phyloP scores from a whole-genome alignment of 2,329 filamentous ascomycete species.

The Metarhizium humberi region DNA sequence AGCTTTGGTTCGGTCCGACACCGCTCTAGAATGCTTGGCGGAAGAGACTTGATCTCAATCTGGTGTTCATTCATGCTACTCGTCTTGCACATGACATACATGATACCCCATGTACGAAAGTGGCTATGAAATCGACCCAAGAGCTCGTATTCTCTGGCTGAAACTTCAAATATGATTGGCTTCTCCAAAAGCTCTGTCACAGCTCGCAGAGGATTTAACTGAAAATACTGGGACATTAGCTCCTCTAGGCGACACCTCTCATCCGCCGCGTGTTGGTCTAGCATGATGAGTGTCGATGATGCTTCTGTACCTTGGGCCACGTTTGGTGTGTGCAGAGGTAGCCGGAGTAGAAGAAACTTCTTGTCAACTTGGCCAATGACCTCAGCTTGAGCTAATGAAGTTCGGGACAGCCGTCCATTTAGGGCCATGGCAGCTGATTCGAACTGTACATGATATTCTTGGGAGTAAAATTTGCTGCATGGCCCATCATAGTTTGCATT shows the following conservation, averaged over 20 bases:
- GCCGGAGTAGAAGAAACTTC: slow-evolving; percentile 75
- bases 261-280: slow-evolving; percentile 94
- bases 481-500: slow-evolving; percentile 2
- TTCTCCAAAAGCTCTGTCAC: slow-evolving; percentile 33
- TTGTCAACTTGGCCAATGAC: slow-evolving; percentile 77
- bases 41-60: slow-evolving; percentile 45
- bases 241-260: slow-evolving; percentile 74
- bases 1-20: slow-evolving; percentile 65
- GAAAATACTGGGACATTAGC: slow-evolving; percentile 51
- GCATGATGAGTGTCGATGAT: slow-evolving; percentile 55
- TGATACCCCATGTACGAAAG: slow-evolving; percentile 68
- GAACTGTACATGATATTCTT: slow-evolving; percentile 15
- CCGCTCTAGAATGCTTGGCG: slow-evolving; percentile 64
- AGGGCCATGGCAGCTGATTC: slow-evolving; percentile 19
- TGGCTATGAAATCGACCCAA: slow-evolving; percentile 43
- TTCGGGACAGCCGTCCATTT: slow-evolving; percentile 49
- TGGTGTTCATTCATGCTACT: slow-evolving; percentile 21
- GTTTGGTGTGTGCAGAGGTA: slow-evolving; percentile 23
- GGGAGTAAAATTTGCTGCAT: slow-evolving; percentile 5
- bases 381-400: slow-evolving; percentile 47
- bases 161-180: slow-evolving; percentile 56
- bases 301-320: not conserved
- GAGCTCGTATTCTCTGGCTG: slow-evolving; percentile 47
- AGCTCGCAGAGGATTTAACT: slow-evolving; percentile 9
- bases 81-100: slow-evolving; percentile 57